phyloP scores from a whole-genome alignment of 2,329 filamentous ascomycete genomes.

The Neonectria hederae region DNA sequence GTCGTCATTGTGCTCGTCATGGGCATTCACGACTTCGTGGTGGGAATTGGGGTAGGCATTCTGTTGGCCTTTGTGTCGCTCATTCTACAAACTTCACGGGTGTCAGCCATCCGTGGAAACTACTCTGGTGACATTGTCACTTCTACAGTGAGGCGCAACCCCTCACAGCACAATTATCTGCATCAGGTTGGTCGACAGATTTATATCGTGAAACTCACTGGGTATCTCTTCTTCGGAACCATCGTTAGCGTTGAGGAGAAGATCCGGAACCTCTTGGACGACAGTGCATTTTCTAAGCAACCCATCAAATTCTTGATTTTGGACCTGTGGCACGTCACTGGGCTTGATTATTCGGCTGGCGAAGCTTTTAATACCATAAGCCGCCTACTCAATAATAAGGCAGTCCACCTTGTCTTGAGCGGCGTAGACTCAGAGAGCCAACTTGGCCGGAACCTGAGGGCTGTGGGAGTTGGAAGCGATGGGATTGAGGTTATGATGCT shows the following conservation, averaged over 20 bases:
- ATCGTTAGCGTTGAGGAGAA: conserved; percentile 94
- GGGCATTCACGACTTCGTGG: conserved; percentile 96
- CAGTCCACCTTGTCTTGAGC: conserved; percentile 83
- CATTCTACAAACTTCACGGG: conserved; percentile 88
- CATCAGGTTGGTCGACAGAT: conserved; percentile 88
- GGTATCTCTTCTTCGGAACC: conserved; percentile 98
- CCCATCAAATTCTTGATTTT: conserved; percentile 92
- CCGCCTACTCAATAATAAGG: conserved; percentile 79
- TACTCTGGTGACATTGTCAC: conserved; percentile 90
- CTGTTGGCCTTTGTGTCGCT: conserved; percentile 90
- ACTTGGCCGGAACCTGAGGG: conserved; percentile 80
- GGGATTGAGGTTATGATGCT: conserved; percentile 81
- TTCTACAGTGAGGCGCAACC: conserved; percentile 91
- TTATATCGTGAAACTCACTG: conserved; percentile 88
- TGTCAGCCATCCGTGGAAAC: conserved; percentile 88
- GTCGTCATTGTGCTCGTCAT: conserved; percentile 92
- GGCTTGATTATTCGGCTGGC: conserved; percentile 94
- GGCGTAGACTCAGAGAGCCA: conserved; percentile 80
- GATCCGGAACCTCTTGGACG: conserved; percentile 83
- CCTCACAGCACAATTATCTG: conserved; percentile 87
- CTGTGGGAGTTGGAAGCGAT: conserved; percentile 82
- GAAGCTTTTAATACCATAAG: conserved; percentile 96
- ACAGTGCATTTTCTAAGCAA: conserved; percentile 78
- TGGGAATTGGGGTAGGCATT: conserved; percentile 92
- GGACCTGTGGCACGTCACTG: conserved; percentile 88